phyloP scores from a whole-genome alignment of 371 early-diverging fungal genomes.

The Entomophthora muscae region DNA sequence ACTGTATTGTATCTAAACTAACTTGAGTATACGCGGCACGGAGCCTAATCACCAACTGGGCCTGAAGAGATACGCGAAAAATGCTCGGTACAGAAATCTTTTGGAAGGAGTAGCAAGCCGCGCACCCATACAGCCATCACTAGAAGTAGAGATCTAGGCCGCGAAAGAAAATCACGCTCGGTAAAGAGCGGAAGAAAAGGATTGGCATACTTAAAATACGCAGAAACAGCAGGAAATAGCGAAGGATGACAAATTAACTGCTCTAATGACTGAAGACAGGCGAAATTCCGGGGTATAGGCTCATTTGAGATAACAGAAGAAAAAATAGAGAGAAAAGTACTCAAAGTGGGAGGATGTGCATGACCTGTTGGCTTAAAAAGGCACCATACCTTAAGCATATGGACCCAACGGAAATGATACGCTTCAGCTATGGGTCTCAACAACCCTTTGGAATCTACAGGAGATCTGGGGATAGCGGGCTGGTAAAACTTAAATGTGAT shows the following conservation, averaged over 20 bases:
- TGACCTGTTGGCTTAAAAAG: neutral
- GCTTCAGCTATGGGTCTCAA: neutral
- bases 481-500: neutral
- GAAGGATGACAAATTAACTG: neutral
- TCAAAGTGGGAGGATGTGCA: neutral
- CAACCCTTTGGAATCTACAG: neutral
- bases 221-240: neutral
- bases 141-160: constrained; percentile 1
- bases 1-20: constrained; percentile 3
- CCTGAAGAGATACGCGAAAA: neutral
- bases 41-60: neutral
- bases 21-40: neutral
- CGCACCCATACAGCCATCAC: neutral
- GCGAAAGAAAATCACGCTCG: neutral
- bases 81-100: neutral
- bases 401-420: constrained; percentile 5
- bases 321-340: constrained; percentile 1
- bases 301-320: neutral
- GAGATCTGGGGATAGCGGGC: neutral
- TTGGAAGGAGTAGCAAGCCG: neutral
- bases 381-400: constrained; percentile 6
- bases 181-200: constrained; percentile 7
- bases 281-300: neutral
- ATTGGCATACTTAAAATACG: constrained; percentile 5
- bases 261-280: neutral